Base-by-base conservation (phyloP, 2,329 filamentous ascomycete genomes). In the Fusarium clavum region DNA sequence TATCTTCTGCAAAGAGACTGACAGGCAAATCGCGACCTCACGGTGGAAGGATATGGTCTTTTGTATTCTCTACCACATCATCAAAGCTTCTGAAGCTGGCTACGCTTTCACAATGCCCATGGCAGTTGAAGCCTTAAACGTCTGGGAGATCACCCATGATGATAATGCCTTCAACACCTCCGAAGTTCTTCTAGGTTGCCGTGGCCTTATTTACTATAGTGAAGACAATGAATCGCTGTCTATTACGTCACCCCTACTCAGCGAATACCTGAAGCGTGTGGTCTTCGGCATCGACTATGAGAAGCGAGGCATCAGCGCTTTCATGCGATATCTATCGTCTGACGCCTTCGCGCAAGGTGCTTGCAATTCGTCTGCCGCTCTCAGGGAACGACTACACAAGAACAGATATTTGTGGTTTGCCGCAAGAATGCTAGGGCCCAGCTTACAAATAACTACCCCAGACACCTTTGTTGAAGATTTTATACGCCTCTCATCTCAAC, bases 391-490 rank as follows among this genome's bases (percentile, higher is more conserved):
- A 16, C 6, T 62, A 0, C 24, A 34, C 2, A 24, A 49, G 2
- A 24, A 63, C 22, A 59, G 46, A 6, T 63, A 55, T 61, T 47
- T 63, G 1, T 63, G 60, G 32, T 63, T 34, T 7, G 60, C 60
- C 4, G 60, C 60, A 18, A 29, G n/a, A 16, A 46, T 24, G 2
- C 22, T 63, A 1, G n/a, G 57, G 4, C 32, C 27, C 14, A 63
- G 22, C 8, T 10, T 63, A 4, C 41, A 32, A 3, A 9, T 9
- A 22, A 4, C 2, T 4, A 45, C 6, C 16, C 22, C 47, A 8
- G 27, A 25, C 2, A 16, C 32, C 5, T 38, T 62, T 2, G 32
- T 55, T 4, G 8, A 9, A 8, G 32, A 47, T 0, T 63, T 47
- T 1, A 20, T 62, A 10, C 43, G 3, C 2, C 25, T 63, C 12